Evolutionary conservation across 257 asterid genomes (phyloP), one percentile per base, ranked within the genome.

Genomic region (Leonotis leonurus): DNA sequence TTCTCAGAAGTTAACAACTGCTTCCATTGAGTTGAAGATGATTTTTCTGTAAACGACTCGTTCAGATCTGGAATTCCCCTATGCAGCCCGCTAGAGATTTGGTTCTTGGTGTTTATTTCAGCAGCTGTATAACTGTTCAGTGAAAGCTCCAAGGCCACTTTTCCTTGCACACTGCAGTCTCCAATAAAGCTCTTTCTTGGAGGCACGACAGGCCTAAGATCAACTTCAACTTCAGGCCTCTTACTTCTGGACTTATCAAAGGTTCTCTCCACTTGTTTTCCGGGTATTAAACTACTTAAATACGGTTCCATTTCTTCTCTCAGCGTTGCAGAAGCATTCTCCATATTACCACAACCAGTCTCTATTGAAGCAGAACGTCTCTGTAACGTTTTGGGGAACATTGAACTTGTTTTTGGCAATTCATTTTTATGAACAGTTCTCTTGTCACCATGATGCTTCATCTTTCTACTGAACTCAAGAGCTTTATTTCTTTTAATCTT

Each of bases 121-220:
- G 64, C 56, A 27, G 49, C 68, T 21, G 41, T 26, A 53, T 29
- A 82, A 76, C 78, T 83, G 78, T 70, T 73, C 45, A 81, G 70
- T 7, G 96, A 78, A 67, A 85, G 84, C 54, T 85, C 87, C 74
- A 78, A 69, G 12, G 79, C 73, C 25, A 62, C 75, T 37, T 75
- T 75, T 49, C 54, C 71, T 64, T 70, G 57, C 29, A 40, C 13
- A n/a, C 56, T 60, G 67, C 55, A 56, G 70, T 78, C 83, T 60
- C 75, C 80, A 11, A 22, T 6, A 12, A 45, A 56, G 75, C 35
- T 74, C 54, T 75, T 69, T 35, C 70, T 48, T 0, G 80, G 68
- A 72, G 78, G 69, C 58, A 59, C 27, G 25, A 44, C 62, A 48
- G 56, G 20, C 25, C 63, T 40, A 62, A 60, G 60, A 60, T 29